Base-by-base conservation (phyloP, 73 alveolate species). In the Breviolum minutum region DNA sequence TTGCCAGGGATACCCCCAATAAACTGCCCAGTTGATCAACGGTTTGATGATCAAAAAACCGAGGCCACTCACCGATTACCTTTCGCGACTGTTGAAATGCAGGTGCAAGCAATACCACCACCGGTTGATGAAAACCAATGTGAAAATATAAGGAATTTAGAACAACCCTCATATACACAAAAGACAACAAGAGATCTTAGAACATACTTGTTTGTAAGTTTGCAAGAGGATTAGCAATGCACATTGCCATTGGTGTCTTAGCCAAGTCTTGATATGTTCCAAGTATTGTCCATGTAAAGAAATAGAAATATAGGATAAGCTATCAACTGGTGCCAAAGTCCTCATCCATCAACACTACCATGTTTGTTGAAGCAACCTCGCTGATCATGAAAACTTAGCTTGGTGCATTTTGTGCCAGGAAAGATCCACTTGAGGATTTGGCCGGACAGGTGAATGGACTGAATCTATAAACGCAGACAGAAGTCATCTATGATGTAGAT, bases 31-130 rank as follows among this genome's bases (percentile, higher is more conserved):
- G 1, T 26, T 11, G 64, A 79, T 22, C 62, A 27, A 82, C 17
- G 32, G 90, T 14, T 14, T 6, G 71, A 22, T 71, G 32, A 11
- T 54, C 19, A n/a, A n/a, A n/a, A n/a, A n/a, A n/a, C 70, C 61
- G n/a, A 91, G 97, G 97, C 97, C 97, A 4, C 63, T 91, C 27
- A 54, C 88, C 22, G 97, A 91, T 12, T 91, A 91, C 97, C 70
- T 91, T 27, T 91, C 97, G 76, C 71, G 97, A 8, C 84, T 91
- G 54, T 74, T 91, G 79, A 70, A 73, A n/a, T 91, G 97, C 97
- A 27, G 97, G 54, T 40, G 5, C 54, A 40, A 40, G 5, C 54
- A 40, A 40, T 40, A 40, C 61, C n/a, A 10, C 79, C 54, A 40
- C 54, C 54, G 3, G 54, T 2, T 2, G 54, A 40, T 40, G 54